phyloP scores from a whole-genome alignment of 768 basidiomycete genomes.

The Arthromyces matolae region DNA sequence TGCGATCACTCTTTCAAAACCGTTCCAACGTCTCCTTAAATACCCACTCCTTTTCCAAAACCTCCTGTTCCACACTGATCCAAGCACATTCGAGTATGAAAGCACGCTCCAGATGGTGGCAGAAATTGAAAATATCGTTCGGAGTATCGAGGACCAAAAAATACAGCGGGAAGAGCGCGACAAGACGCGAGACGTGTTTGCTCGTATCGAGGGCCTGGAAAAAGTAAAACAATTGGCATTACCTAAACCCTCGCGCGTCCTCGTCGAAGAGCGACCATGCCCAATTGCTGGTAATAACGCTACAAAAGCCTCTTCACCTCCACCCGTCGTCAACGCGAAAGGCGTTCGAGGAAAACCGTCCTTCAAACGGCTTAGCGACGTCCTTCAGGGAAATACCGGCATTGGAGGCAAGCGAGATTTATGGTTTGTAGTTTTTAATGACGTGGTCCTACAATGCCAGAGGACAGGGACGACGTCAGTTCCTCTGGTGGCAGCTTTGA shows the following conservation, averaged over 20 bases:
- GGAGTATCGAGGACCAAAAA: slow-evolving; percentile 98
- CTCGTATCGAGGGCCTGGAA: slow-evolving; percentile 93
- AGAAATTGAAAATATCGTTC: slow-evolving; percentile 93
- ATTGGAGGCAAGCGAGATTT: slow-evolving; percentile 75
- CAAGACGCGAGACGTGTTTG: slow-evolving; percentile 91
- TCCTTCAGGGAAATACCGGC: slow-evolving; percentile 56
- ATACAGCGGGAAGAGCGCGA: slow-evolving; percentile 94
- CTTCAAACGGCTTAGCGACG: slow-evolving; percentile 86
- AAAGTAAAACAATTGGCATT: slow-evolving; percentile 89
- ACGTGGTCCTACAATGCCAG: slow-evolving; percentile 91
- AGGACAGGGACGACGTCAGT: slow-evolving; percentile 85
- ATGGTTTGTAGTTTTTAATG: slow-evolving; percentile 95
- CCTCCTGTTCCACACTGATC: slow-evolving; percentile 93
- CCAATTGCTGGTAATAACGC: slow-evolving; percentile 27
- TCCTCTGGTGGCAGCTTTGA: slow-evolving; percentile 66
- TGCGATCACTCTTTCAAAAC: slow-evolving; percentile 93
- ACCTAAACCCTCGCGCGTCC: slow-evolving; percentile 83
- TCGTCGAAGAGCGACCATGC: slow-evolving; percentile 76
- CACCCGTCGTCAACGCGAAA: slow-evolving; percentile 45
- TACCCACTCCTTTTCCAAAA: slow-evolving; percentile 98
- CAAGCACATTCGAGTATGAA: slow-evolving; percentile 96
- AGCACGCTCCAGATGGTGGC: slow-evolving; percentile 94
- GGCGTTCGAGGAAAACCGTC: slow-evolving; percentile 79
- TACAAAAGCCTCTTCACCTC: slow-evolving; percentile 38
- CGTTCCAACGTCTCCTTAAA: slow-evolving; percentile 94